A percentile compares a stretch with the other conserved stretches of the same genome.
Conservation (phyloP, 106 monocot genomes). For the Alisma plantagoaquatica region DNA sequence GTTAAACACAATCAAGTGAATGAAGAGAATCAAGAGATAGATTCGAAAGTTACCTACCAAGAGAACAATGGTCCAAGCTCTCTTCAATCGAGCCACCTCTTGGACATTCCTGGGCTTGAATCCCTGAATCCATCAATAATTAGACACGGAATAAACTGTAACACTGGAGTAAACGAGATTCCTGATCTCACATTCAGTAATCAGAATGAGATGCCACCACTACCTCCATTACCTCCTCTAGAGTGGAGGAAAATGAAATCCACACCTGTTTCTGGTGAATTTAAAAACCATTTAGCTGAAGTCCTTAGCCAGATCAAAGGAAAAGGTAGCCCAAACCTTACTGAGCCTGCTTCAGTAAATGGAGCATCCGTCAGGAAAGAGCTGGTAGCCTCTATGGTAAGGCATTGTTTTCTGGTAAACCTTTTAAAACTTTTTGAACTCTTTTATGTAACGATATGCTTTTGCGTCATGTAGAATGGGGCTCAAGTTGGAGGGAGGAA, state of each 20-base stretch:
- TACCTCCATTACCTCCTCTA: slow-evolving; percentile 86
- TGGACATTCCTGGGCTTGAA: slow-evolving; percentile 34
- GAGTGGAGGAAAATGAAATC: slow-evolving; percentile 58
- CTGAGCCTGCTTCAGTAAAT: not conserved
- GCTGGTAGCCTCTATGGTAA: not conserved
- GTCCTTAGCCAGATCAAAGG: too few species aligned
- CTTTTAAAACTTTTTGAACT: not conserved
- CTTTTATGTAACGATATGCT: not conserved
- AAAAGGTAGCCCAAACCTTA: too few species aligned
- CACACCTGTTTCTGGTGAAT: slow-evolving; percentile 6
- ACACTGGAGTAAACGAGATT: slow-evolving; percentile 4
- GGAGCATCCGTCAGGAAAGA: not conserved
- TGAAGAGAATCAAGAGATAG: not conserved
- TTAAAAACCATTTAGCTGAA: not conserved
- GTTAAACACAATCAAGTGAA: not conserved
- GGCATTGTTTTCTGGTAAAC: not conserved
- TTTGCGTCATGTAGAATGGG: not conserved
- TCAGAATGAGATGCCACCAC: slow-evolving; percentile 38
- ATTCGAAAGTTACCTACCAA: not conserved
- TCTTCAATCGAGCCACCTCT: slow-evolving; percentile 18
- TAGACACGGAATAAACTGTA: slow-evolving; percentile 6
- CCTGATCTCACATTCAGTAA: slow-evolving; percentile 11
- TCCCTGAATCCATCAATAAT: slow-evolving; percentile 13
- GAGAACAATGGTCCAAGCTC: slow-evolving; percentile 10
- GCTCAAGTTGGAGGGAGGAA: not conserved